Base-by-base conservation (phyloP, 768 basidiomycete genomes). In the Thelephora ganbajun region DNA sequence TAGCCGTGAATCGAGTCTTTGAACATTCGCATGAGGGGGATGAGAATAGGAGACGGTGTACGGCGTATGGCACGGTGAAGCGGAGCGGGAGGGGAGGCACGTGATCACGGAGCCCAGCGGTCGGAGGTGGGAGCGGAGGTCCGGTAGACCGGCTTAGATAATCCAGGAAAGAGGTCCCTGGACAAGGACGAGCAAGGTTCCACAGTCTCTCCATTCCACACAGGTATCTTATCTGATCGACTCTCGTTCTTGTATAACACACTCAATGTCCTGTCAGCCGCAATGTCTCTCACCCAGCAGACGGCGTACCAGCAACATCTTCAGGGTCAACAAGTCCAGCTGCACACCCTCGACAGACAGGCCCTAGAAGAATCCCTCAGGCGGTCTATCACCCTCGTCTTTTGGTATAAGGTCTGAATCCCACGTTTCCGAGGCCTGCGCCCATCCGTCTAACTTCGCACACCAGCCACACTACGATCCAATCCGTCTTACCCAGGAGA, bases 351-450 rank as follows among this genome's bases (percentile, higher is more conserved):
- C 35, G 46, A 46, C 5, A 13, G 33, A 13, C 48, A 34, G 19
- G 20, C 22, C 6, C 30, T 58, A 11, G 61, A 67, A 47, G 65
- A 66, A 19, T 61, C 69, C 9, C 59, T 68, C 44, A 70, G 63
- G 49, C 71, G 77, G 33, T 75, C 79, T 5, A 70, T 80, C 7
- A 81, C 77, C 1, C 69, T 83, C 50, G 70, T 83, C 46, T 73
- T 81, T 50, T 83, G 80, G 80, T 80, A 80, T 64, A 76, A 79
- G 65, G 76, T 78, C 51, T 53, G 61, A 34, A n/a, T 42, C 34
- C 48, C 43, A 11, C 30, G 33, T 34, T 23, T 46, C 45, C 20
- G 3, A 45, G 7, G 39, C 42, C 44, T 43, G 30, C 47, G 5
- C 2, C 23, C 35, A 45, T 16, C 35, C 11, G 20, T 11, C 42